phyloP scores from a whole-genome alignment of 2,329 filamentous ascomycete genomes.

The Thermothelomyces thermophilus region DNA sequence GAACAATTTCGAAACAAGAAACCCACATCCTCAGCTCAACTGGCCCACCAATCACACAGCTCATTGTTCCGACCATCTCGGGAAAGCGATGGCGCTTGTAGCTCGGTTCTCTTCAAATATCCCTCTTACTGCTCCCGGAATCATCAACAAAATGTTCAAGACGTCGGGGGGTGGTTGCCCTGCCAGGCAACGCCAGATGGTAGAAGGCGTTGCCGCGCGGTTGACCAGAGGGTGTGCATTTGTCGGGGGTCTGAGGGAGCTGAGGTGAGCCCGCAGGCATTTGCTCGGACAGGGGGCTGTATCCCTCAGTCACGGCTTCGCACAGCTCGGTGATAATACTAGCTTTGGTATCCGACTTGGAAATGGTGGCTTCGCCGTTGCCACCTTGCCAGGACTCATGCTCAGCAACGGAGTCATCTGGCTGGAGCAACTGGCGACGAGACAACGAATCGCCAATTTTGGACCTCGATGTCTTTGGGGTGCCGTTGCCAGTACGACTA shows the following conservation, averaged over 20 bases:
- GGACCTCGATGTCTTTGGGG: conserved; percentile 1
- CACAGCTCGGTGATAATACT: conserved; percentile 25
- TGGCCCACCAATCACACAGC: neutral
- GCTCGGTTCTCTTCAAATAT: neutral
- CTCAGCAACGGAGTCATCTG: neutral
- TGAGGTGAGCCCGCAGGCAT: neutral
- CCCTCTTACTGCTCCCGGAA: neutral
- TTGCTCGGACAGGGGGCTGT: conserved; percentile 18
- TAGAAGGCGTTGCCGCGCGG: neutral
- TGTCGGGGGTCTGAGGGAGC: neutral
- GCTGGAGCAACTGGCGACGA: conserved; percentile 10
- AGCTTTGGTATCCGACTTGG: conserved; percentile 19
- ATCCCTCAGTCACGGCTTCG: conserved; percentile 21
- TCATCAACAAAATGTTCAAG: neutral
- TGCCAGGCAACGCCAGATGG: neutral
- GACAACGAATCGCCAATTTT: conserved; percentile 10
- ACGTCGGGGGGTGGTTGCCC: neutral
- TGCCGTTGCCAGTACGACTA: neutral
- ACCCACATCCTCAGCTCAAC: neutral
- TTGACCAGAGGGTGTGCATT: neutral
- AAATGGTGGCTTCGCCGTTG: neutral
- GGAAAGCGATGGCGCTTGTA: neutral
- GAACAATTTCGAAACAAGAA: neutral
- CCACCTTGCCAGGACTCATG: neutral
- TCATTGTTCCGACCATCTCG: neutral